These are phyloP conservation scores for Camelina neglecta DNA, from an alignment of 345 rosid species.

Conservation along the genomic window DNA sequence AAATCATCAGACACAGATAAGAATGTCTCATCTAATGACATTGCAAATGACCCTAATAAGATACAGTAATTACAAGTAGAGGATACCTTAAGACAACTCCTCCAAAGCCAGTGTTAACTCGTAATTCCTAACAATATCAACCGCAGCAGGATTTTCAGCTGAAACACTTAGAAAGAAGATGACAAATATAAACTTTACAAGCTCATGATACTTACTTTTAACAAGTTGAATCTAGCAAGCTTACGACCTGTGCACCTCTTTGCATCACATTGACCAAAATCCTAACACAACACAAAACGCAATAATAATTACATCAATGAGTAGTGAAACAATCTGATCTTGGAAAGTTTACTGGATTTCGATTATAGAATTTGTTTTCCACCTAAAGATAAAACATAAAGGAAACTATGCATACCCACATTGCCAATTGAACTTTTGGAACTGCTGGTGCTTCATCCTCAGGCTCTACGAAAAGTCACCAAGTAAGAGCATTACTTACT, in stretches of 20 bases:
- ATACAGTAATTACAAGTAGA: neutral
- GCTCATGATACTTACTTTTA: slow-evolving; percentile 83
- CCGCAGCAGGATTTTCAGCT: neutral
- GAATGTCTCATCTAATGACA: slow-evolving; percentile 1
- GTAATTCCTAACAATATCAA: slow-evolving; percentile 73
- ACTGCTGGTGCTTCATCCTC: slow-evolving; percentile 59
- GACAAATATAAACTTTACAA: slow-evolving; percentile 1
- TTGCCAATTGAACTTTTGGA: slow-evolving; percentile 83
- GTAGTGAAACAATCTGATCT: neutral
- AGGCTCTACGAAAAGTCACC: slow-evolving; percentile 47
- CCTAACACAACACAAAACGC: slow-evolving; percentile 51
- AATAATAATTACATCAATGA: slow-evolving; percentile 27
- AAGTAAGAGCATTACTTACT: neutral
- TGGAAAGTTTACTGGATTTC: neutral
- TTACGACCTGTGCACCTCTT: slow-evolving; percentile 98
- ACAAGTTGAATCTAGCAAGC: slow-evolving; percentile 80
- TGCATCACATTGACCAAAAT: slow-evolving; percentile 96
- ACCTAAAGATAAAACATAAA: neutral
- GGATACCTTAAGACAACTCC: slow-evolving; percentile 86
- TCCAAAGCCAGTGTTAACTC: slow-evolving; percentile 78
- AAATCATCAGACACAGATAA: slow-evolving; percentile 25
- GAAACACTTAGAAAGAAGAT: slow-evolving; percentile 1
- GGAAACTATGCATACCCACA: slow-evolving; percentile 74
- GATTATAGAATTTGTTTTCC: neutral
- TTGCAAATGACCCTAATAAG: neutral